Conservation (phyloP, 1,284 basidiomycete genomes). For the Puccinia horiana region DNA sequence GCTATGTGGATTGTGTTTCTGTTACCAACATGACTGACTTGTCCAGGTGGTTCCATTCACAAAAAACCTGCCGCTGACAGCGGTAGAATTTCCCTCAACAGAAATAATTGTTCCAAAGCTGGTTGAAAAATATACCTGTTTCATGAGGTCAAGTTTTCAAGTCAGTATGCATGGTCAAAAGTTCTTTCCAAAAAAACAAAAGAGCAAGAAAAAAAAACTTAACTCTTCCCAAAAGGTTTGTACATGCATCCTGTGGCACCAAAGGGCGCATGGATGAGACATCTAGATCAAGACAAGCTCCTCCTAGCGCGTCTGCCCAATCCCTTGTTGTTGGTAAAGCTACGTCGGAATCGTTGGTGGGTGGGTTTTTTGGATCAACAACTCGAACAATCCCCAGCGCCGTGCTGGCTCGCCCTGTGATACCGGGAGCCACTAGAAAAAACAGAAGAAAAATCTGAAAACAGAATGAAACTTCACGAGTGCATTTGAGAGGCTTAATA, state of each 20-base stretch:
- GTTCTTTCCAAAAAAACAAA: neutral
- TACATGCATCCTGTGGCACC: slow-evolving; percentile 30
- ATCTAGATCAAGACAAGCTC: slow-evolving; percentile 39
- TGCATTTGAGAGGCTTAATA: neutral
- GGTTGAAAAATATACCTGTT: slow-evolving; percentile 26
- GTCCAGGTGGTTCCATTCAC: slow-evolving; percentile 38
- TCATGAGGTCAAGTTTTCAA: neutral
- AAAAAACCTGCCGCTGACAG: slow-evolving; percentile 31
- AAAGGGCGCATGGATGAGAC: slow-evolving; percentile 17
- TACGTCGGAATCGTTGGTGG: neutral
- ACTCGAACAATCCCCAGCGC: slow-evolving; percentile 35
- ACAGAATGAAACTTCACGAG: too few species aligned
- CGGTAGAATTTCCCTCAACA: slow-evolving; percentile 6
- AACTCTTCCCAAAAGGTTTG: slow-evolving; percentile 21
- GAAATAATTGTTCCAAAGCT: slow-evolving; percentile 19
- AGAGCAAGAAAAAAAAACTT: neutral
- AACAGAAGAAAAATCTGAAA: neutral
- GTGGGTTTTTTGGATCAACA: neutral
- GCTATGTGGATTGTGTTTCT: neutral
- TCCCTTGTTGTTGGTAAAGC: slow-evolving; percentile 28
- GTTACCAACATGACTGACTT: slow-evolving; percentile 16
- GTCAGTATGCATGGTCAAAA: slow-evolving; percentile 1
- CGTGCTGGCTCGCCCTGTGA: slow-evolving; percentile 14
- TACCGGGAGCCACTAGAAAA: slow-evolving; percentile 37
- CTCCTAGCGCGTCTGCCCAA: slow-evolving; percentile 35